Percentiles rank a stretch among this genome's conserved stretches.
phyloP scores from a whole-genome alignment of 352 stramenopile species.

The Plasmopara muralis region DNA sequence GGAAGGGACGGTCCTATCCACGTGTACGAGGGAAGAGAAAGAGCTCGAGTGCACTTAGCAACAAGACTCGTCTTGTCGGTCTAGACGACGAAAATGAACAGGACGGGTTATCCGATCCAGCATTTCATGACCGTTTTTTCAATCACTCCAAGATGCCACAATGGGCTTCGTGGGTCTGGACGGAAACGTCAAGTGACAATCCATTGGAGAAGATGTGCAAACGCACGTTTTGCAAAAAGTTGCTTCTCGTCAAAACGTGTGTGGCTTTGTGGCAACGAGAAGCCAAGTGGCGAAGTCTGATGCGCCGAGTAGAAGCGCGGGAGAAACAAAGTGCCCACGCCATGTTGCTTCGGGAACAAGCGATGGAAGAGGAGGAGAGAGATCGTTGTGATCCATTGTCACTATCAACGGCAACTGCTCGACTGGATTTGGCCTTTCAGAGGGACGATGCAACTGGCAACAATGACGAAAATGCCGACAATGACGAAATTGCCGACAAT shows the following conservation, averaged over 20 bases:
- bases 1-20: constrained; percentile 67
- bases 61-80: constrained; percentile 27
- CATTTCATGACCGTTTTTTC: constrained; percentile 63
- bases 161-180: constrained; percentile 73
- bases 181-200: constrained; percentile 37
- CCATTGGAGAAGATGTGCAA: constrained; percentile 54
- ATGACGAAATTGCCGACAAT: constrained; percentile 9
- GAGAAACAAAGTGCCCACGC: constrained; percentile 56
- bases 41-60: constrained; percentile 17
- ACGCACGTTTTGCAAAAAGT: constrained; percentile 51
- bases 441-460: constrained; percentile 25
- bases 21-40: constrained; percentile 25
- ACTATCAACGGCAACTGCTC: constrained; percentile 24
- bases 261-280: constrained; percentile 57
- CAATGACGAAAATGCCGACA: constrained; percentile 11
- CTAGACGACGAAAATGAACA: constrained; percentile 34
- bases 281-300: constrained; percentile 55
- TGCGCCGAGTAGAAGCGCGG: constrained; percentile 39
- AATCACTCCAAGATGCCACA: constrained; percentile 37
- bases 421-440: constrained; percentile 36
- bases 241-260: constrained; percentile 44
- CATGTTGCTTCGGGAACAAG: constrained; percentile 60
- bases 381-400: constrained; percentile 27
- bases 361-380: constrained; percentile 54
- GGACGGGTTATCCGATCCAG: constrained; percentile 51